phyloP scores from a whole-genome alignment of 1,284 basidiomycete genomes.

The Apiotrichum sp. region DNA sequence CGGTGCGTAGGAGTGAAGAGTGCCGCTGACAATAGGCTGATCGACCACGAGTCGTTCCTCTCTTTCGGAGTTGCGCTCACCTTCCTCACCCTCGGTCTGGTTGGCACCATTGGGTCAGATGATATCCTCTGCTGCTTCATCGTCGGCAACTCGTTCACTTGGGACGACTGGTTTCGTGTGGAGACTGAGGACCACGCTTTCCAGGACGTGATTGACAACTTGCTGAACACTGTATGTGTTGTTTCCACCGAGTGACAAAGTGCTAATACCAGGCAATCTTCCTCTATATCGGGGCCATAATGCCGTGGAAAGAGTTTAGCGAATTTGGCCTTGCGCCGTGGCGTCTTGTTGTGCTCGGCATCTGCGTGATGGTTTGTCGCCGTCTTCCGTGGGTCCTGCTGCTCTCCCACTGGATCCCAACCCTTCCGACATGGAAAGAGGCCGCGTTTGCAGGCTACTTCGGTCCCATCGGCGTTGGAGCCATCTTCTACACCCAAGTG shows the following conservation, averaged over 20 bases:
- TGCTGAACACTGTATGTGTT: slow-evolving; percentile 46
- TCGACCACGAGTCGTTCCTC: slow-evolving; percentile 47
- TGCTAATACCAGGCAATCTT: slow-evolving; percentile 51
- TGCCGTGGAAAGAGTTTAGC: slow-evolving; percentile 58
- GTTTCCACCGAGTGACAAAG: no score
- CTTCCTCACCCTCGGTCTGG: slow-evolving; percentile 69
- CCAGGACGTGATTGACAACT: slow-evolving; percentile 54
- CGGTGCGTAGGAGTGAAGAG: slow-evolving; percentile 65
- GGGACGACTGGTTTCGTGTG: slow-evolving; percentile 50
- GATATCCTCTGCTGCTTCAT: slow-evolving; percentile 61
- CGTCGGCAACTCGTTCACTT: slow-evolving; percentile 43
- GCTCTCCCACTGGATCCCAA: slow-evolving; percentile 37
- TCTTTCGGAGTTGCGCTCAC: slow-evolving; percentile 45
- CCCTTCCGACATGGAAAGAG: slow-evolving; percentile 39
- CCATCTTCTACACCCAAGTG: slow-evolving; percentile 52
- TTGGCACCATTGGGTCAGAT: slow-evolving; percentile 80
- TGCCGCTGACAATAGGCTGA: slow-evolving; percentile 56
- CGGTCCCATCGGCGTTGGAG: slow-evolving; percentile 48
- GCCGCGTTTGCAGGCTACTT: slow-evolving; percentile 46
- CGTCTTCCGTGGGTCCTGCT: slow-evolving; percentile 39
- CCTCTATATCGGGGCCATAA: slow-evolving; percentile 85
- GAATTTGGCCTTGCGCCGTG: slow-evolving; percentile 60
- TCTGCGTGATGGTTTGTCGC: slow-evolving; percentile 68
- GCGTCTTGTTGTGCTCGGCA: slow-evolving; percentile 72
- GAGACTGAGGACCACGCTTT: slow-evolving; percentile 52